Base-by-base conservation (phyloP, 192 early-diverging fungal species). In the Gryganskiella cystojenkinii region DNA sequence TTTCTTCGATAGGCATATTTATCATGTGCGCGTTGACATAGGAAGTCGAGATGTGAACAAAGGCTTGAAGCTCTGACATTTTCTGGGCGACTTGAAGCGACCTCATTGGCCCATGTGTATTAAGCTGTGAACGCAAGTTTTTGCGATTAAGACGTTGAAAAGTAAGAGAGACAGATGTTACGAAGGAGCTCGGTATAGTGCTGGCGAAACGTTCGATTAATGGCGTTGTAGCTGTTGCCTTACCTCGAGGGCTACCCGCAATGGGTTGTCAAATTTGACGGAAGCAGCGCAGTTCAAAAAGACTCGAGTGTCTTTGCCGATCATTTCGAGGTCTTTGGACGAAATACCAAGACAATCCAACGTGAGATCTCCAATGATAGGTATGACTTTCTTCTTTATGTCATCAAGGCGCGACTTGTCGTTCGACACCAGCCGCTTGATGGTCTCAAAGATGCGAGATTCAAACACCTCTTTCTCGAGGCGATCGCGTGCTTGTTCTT, bases 1-100 rank as follows among this genome's bases (percentile, higher is more conserved):
- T 11, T 15, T 59, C 56, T 2, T 44, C 40, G 22, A 59, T 25
- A 3, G 24, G 35, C 20, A 7, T 11, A 22, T 8, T 6, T 25
- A 8, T 5, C 40, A 59, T 14, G 42, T 42, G 40, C 25, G 56
- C 40, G 15, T 59, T 59, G 22, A 59, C 56, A 45, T 44, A 59
- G 19, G 40, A 59, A 24, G 56, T 59, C 27, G 56, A 59, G 35
- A 59, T 15, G 7, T 59, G 56, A 22, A 59, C 42, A 22, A 59
- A 44, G 5, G 56, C 56, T 2, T 7, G 2, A 14, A 59, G n/a
- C 7, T 15, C 11, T 25, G 35, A 7, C 40, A 59, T 59, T 8
- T 42, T 13, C 40, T 59, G 3, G 3, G 40, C 40, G n/a, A 59
- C 8, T 42, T 59, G 6, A 25, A 42, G 14, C 3, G 24, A 3